These are phyloP conservation scores for Pleurotus tuber-regium DNA, from an alignment of 768 basidiomycete genomes.

Conservation along the genomic window DNA sequence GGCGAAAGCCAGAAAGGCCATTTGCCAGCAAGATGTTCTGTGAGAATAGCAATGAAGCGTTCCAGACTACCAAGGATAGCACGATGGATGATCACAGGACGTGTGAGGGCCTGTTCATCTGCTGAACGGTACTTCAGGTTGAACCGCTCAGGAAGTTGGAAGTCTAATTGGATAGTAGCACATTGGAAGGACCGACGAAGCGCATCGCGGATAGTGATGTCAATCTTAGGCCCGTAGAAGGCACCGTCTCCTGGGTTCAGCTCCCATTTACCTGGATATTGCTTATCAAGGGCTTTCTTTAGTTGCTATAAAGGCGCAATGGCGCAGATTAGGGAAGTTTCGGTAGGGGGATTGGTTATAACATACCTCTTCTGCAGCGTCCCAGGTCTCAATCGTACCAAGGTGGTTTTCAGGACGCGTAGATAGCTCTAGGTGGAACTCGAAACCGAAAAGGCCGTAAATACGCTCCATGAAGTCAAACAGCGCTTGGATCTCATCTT, in stretches of 20 bases:
- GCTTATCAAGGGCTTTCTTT: constrained; percentile 76
- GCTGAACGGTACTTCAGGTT: constrained; percentile 87
- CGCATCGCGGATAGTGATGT: constrained; percentile 94
- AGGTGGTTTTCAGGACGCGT: constrained; percentile 95
- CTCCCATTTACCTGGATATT: constrained; percentile 87
- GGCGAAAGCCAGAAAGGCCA: constrained; percentile 99
- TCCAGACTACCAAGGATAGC: constrained; percentile 94
- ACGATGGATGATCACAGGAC: constrained; percentile 98
- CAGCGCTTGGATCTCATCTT: constrained; percentile 77
- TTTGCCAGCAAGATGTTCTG: constrained; percentile 96
- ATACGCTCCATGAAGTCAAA: constrained; percentile 96
- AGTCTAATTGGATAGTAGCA: constrained; percentile 98
- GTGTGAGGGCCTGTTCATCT: constrained; percentile 61
- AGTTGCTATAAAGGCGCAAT: constrained; percentile 59
- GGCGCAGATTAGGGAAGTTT: constrained; percentile 12
- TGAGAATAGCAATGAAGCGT: constrained; percentile 94
- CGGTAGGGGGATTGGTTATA: background rate
- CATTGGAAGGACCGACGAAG: constrained; percentile 94
- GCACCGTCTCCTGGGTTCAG: constrained; percentile 96
- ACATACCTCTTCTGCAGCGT: constrained; percentile 77
- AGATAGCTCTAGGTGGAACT: constrained; percentile 90
- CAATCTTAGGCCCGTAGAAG: constrained; percentile 99
- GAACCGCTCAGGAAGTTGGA: constrained; percentile 96
- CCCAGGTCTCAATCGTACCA: constrained; percentile 88
- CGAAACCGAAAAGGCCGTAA: constrained; percentile 93